Percentiles rank a stretch among this genome's conserved stretches.
Conservation (phyloP, 2,329 filamentous ascomycete species). For the Colletotrichum sp. region DNA sequence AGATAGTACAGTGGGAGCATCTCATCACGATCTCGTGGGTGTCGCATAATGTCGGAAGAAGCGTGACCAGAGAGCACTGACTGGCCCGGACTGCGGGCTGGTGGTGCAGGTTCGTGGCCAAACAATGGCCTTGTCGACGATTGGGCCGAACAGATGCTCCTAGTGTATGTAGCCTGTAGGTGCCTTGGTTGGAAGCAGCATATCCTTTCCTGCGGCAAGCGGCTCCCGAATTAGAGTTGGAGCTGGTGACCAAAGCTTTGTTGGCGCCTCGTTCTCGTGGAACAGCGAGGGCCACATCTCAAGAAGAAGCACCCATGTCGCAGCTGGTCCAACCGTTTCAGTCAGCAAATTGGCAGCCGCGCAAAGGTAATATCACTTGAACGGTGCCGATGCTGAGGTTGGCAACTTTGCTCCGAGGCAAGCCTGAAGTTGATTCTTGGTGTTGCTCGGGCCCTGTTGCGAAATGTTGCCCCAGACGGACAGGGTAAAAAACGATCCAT, state of each 20-base stretch:
- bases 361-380: not conserved
- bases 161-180: not conserved
- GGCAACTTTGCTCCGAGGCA: not conserved
- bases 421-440: not conserved
- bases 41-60: constrained; percentile 4
- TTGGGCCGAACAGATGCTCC: not conserved
- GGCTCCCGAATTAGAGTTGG: constrained; percentile 12
- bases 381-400: not conserved
- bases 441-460: not conserved
- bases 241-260: constrained; percentile 18
- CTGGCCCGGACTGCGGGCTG: not conserved
- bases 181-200: not conserved
- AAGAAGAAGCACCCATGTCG: constrained; percentile 4
- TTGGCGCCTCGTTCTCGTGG: not conserved
- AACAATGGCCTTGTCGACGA: not conserved
- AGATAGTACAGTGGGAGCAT: not conserved
- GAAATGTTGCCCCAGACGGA: not conserved
- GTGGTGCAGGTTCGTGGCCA: not conserved
- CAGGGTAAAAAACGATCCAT: not conserved
- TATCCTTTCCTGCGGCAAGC: not conserved
- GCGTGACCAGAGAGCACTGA: constrained; percentile 5
- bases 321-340: constrained; percentile 14
- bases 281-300: not conserved
- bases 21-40: not conserved
- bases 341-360: not conserved